Conservation (phyloP, 1,284 basidiomycete species). For the Chiua sp. region DNA sequence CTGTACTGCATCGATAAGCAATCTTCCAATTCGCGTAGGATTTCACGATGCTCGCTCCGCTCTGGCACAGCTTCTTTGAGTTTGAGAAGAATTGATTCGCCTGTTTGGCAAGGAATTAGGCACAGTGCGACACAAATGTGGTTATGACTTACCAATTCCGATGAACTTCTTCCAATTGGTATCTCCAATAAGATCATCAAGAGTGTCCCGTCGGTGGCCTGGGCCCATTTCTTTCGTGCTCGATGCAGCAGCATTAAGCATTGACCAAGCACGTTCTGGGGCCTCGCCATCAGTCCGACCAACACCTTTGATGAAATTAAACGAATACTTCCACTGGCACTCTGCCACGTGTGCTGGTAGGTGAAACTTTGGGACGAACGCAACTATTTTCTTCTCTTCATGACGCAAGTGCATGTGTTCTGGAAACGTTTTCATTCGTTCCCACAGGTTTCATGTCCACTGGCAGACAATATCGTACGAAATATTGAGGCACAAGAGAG, state of each 20-base stretch:
- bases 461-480: constrained; percentile 15
- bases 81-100: too few species aligned
- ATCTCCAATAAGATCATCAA: constrained; percentile 7
- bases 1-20: too few species aligned
- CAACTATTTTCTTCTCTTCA: background rate
- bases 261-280: constrained; percentile 7
- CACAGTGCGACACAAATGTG: too few species aligned
- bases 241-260: constrained; percentile 8
- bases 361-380: constrained; percentile 18
- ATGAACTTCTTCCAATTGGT: constrained; percentile 10
- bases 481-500: background rate
- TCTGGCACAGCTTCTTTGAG: too few species aligned
- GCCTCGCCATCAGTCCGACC: constrained; percentile 13
- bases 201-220: background rate
- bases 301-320: constrained; percentile 9
- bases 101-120: too few species aligned
- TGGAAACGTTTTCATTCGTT: background rate
- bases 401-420: background rate
- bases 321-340: constrained; percentile 18
- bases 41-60: too few species aligned
- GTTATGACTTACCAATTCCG: background rate
- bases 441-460: constrained; percentile 3
- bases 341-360: constrained; percentile 8
- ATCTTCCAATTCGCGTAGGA: too few species aligned
- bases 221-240: constrained; percentile 21